Evolutionary conservation across 257 asterid species (phyloP), one percentile per base, ranked within the genome.

Genomic region (Capsicum rhomboideum): DNA sequence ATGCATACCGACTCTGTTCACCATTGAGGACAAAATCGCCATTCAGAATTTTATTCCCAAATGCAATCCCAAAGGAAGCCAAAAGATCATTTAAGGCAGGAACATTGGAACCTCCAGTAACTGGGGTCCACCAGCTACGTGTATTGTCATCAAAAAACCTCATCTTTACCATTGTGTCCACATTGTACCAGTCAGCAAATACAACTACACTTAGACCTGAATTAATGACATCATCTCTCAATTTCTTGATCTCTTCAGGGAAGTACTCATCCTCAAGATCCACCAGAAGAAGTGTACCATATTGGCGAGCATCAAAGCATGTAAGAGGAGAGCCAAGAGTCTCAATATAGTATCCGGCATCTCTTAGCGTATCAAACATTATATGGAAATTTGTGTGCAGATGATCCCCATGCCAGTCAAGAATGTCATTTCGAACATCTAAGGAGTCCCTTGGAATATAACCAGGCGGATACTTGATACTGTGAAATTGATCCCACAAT

Each of bases 371-470:
- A 91, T 97, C 95, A 86, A 87, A 97, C 99, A 97, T 97, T 83
- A 95, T 93, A 87, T 97, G 99, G 87, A 92, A 97, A 86, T 97
- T 97, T 34, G 99, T 97, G 79, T 97, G 99, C 83, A 97, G 91
- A 90, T 97, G 98, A 88, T 97, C 99, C 23, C 98, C 99, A 86
- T 97, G 98, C 99, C 98, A 97, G 84, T 97, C 99, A 54, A 97
- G 98, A 87, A 97, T 95, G 90, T 97, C 99, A 64, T 90, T 97
- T 88, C 97, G 90, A 83, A 97, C 98, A 86, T 97, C 98, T 91
- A 97, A 90, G n/a, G 99, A 97, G 90, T 97, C 98, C 89, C 97
- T 90, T 28, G 98, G 99, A 84, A 97, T 91, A 90, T 97, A 97
- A 66, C 99, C 99, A 86, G 99, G 98, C 17, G 99, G 99, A 87